Conservation (phyloP, 352 stramenopile genomes). For the Lagenidium giganteum region DNA sequence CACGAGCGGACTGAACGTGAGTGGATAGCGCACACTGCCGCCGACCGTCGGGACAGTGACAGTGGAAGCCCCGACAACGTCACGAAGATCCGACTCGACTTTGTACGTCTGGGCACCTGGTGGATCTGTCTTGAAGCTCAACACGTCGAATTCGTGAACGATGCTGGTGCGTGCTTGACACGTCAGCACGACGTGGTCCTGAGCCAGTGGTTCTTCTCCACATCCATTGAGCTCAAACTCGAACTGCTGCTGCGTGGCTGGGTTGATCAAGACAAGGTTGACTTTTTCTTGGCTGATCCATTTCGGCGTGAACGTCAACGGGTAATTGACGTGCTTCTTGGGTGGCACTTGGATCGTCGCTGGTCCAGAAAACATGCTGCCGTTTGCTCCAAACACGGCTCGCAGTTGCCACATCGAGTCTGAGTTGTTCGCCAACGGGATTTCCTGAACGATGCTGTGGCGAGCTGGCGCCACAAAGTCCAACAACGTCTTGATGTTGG, state of each 20-base stretch:
- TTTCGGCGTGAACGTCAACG: conserved; percentile 75
- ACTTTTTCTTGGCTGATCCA: conserved; percentile 76
- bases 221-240: conserved; percentile 85
- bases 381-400: conserved; percentile 39
- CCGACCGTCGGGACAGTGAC: conserved; percentile 32
- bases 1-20: conserved; percentile 86
- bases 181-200: conserved; percentile 80
- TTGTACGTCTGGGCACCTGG: conserved; percentile 51
- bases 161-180: conserved; percentile 87
- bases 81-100: conserved; percentile 91
- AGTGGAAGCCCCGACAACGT: conserved; percentile 67
- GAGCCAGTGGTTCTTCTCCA: conserved; percentile 87
- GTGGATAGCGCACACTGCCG: conserved; percentile 50
- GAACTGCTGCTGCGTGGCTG: conserved; percentile 79
- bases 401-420: conserved; percentile 81
- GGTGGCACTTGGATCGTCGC: conserved; percentile 59
- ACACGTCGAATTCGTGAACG: conserved; percentile 69
- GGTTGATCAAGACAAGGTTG: conserved; percentile 77
- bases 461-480: conserved; percentile 86
- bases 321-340: conserved; percentile 66
- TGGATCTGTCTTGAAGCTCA: conserved; percentile 42
- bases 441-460: conserved; percentile 87
- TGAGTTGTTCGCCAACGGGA: conserved; percentile 87
- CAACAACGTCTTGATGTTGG: conserved; percentile 78
- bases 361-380: conserved; percentile 67